These are phyloP conservation scores for Friedmanniomyces endolithicus DNA, from an alignment of 495 filamentous ascomycete genomes.

Conservation along the genomic window DNA sequence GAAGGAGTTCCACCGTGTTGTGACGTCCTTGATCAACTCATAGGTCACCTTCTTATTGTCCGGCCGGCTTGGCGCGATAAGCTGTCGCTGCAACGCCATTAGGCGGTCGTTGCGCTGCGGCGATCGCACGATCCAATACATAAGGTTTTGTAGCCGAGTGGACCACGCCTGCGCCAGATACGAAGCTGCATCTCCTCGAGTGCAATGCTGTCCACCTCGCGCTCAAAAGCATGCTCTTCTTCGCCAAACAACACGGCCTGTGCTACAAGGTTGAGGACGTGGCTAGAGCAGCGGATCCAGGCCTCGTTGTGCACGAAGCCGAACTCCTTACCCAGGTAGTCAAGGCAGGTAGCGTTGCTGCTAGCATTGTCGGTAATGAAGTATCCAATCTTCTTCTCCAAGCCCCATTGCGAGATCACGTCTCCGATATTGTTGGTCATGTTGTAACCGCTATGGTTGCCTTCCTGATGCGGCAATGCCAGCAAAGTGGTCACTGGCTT, in stretches of 20 bases:
- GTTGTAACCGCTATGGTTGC: slow-evolving; percentile 6
- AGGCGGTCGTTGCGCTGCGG: slow-evolving; percentile 2
- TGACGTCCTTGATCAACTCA: slow-evolving; percentile 3
- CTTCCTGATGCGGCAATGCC: slow-evolving; percentile 2
- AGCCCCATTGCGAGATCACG: slow-evolving; percentile 6
- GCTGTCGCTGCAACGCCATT: not conserved
- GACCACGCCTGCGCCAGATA: slow-evolving; percentile 5
- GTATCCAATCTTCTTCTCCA: slow-evolving; percentile 12
- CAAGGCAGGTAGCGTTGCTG: slow-evolving; percentile 3
- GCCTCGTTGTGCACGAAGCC: not conserved
- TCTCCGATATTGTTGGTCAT: slow-evolving; percentile 1
- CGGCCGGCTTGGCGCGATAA: not conserved
- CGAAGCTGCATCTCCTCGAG: slow-evolving; percentile 1
- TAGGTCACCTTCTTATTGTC: slow-evolving; percentile 4
- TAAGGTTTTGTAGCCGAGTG: slow-evolving; percentile 14
- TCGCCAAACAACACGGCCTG: slow-evolving; percentile 3
- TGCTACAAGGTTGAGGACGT: slow-evolving; percentile 15
- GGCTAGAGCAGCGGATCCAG: slow-evolving; percentile 12
- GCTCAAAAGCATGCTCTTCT: not conserved
- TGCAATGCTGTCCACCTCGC: not conserved
- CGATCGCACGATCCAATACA: slow-evolving; percentile 8
- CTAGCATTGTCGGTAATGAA: slow-evolving; percentile 14
- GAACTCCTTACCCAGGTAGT: slow-evolving; percentile 4
- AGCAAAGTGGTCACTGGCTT: slow-evolving; percentile 1
- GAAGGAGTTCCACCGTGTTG: slow-evolving; percentile 8